Base-by-base conservation (phyloP, 768 basidiomycete genomes). In the Phaeotremella skinneri region DNA sequence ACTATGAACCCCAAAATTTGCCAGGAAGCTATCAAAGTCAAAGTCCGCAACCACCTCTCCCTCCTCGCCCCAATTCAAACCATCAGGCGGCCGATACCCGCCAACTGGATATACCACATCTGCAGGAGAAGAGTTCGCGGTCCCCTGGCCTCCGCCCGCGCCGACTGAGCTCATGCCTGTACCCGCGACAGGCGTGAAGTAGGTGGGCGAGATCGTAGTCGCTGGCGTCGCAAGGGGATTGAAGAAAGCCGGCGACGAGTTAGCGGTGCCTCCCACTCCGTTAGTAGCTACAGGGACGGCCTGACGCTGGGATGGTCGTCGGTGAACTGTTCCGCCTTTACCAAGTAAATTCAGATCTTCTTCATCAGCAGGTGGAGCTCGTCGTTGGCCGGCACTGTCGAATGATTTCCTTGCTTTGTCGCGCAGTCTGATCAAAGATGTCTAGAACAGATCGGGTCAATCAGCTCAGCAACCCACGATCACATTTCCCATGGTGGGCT, bases 311-410 rank as follows among this genome's bases (percentile, higher is more conserved):
- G 20, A 27, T 27, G 31, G 31, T 52, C 31, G 13, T 25, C 34
- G 34, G 17, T 37, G 34, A 37, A 37, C 34, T 7, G 7, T 37
- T 14, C 14, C 29, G 4, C 47, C 49, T 57, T 57, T 59, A n/a
- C 58, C 58, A 9, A 59, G 52, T 29, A 59, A 21, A 6, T 27
- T 41, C 25, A 59, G 31, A 49, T 59, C 58, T 37, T 37, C 34
- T 23, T 53, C 52, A n/a, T 59, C 58, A 27, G 23, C 21, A 1
- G 51, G 16, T n/a, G 49, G 49, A 5, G 32, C 11, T 2, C 42
- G 17, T 11, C 52, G 29, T 13, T 37, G 34, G 17, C 52, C 58
- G 16, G 52, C n/a, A 7, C 48, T 21, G 4, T n/a, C 52, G 29
- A 59, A 59, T 23, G 32, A 21, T 11, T 30, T 17, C 34, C 37